Percentiles rank a stretch among this genome's conserved stretches.
These are phyloP conservation scores for Teratosphaeria zuluensis DNA, from an alignment of 2,329 filamentous ascomycete species.

Conservation along the genomic window DNA sequence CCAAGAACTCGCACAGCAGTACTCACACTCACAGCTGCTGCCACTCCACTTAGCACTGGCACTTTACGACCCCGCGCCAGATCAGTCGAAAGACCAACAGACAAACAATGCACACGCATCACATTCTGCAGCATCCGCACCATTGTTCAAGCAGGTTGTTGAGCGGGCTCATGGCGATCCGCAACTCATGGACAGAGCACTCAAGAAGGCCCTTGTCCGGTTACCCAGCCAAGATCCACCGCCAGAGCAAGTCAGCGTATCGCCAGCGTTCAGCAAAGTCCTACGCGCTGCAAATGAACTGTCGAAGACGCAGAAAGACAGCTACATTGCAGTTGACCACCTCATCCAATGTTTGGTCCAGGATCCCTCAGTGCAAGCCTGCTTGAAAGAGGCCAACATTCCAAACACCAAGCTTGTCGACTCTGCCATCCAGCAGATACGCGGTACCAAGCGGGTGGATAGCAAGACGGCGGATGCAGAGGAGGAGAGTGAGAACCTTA, in stretches of 20 bases:
- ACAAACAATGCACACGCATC: constrained; percentile 51
- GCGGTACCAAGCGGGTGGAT: constrained; percentile 86
- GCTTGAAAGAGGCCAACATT: constrained; percentile 77
- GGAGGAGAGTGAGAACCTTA: constrained; percentile 85
- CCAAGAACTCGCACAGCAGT: constrained; percentile 78
- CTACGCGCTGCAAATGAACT: constrained; percentile 77
- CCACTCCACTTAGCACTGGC: constrained; percentile 83
- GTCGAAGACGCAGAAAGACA: constrained; percentile 96
- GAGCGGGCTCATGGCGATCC: constrained; percentile 89
- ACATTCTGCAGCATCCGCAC: constrained; percentile 51
- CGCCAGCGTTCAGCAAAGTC: constrained; percentile 71
- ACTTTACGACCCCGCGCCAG: constrained; percentile 64
- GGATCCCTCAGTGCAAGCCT: constrained; percentile 62
- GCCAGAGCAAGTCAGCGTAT: constrained; percentile 75
- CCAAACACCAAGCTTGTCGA: constrained; percentile 86
- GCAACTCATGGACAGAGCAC: constrained; percentile 73
- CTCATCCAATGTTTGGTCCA: constrained; percentile 78
- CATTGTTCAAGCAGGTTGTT: constrained; percentile 90
- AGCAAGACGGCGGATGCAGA: constrained; percentile 93
- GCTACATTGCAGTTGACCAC: constrained; percentile 88
- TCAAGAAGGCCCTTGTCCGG: constrained; percentile 87
- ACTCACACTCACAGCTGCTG: constrained; percentile 81
- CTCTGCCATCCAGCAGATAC: constrained; percentile 80
- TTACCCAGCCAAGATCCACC: constrained; percentile 91
- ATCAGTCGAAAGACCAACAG: constrained; percentile 71